phyloP scores from a whole-genome alignment of 768 basidiomycete species.

The Pleurotus pulmonarius region DNA sequence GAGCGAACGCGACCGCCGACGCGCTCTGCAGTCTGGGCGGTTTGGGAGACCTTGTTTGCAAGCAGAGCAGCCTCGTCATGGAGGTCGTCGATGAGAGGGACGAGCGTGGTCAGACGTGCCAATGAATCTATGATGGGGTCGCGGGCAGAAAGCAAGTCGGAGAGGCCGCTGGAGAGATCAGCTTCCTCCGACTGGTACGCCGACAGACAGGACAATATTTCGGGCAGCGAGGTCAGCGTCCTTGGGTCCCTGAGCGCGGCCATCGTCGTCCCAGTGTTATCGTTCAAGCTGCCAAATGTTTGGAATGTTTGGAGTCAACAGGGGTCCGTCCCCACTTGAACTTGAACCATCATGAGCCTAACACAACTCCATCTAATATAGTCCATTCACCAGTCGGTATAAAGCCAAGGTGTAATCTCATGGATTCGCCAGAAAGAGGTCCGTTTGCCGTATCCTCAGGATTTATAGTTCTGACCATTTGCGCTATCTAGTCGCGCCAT shows the following conservation, averaged over 20 bases:
- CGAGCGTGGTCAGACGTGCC: conserved; percentile 53
- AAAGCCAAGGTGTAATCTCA: too few relatives aligned
- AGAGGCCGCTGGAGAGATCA: conserved; percentile 68
- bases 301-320: too few relatives aligned
- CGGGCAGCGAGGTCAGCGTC: conserved; percentile 56
- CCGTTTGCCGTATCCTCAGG: neutral
- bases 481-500: neutral
- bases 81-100: conserved; percentile 62
- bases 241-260: conserved; percentile 26
- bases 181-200: conserved; percentile 75
- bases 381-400: too few relatives aligned
- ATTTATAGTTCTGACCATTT: neutral
- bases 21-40: conserved; percentile 77
- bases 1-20: conserved; percentile 88
- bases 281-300: too few relatives aligned
- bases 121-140: conserved; percentile 65
- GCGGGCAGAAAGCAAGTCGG: conserved; percentile 64
- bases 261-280: neutral
- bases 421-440: neutral
- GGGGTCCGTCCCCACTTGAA: too few relatives aligned
- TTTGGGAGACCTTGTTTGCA: conserved; percentile 57
- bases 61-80: conserved; percentile 53
- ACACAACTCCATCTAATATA: too few relatives aligned
- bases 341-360: too few relatives aligned
- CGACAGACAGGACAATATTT: conserved; percentile 74